Conservation (phyloP, 2,329 filamentous ascomycete species). For the Curvularia eragrostidis region DNA sequence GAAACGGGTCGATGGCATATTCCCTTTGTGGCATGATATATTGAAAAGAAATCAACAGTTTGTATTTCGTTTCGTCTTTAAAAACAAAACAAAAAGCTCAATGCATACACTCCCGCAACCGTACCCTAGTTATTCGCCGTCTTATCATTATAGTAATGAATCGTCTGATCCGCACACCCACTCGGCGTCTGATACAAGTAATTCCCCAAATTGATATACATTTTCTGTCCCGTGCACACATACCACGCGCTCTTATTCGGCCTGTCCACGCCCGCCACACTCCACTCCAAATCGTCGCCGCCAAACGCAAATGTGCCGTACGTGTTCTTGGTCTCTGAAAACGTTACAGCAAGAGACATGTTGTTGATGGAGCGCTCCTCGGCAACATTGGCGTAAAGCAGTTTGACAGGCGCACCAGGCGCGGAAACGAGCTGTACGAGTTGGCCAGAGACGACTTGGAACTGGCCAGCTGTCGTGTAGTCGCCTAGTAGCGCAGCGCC, state of each 20-base stretch:
- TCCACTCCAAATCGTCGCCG: constrained; percentile 66
- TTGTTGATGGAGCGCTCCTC: constrained; percentile 40
- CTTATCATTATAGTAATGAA: constrained; percentile 50
- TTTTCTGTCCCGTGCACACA: constrained; percentile 59
- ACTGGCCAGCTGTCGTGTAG: constrained; percentile 64
- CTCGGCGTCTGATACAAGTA: constrained; percentile 65
- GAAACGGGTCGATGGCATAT: not conserved
- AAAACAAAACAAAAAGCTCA: no score
- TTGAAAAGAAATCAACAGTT: not conserved
- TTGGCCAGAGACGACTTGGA: constrained; percentile 63
- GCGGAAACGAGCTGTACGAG: constrained; percentile 61
- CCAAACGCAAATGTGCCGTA: constrained; percentile 65
- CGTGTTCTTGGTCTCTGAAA: constrained; percentile 58
- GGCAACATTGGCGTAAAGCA: constrained; percentile 44
- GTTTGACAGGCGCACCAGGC: constrained; percentile 55
- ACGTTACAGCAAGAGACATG: constrained; percentile 58
- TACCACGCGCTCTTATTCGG: constrained; percentile 67
- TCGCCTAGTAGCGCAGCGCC: constrained; percentile 60
- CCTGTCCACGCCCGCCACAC: constrained; percentile 55
- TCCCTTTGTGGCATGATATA: not conserved
- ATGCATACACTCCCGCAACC: no score
- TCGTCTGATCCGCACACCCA: constrained; percentile 66
- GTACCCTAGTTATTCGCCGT: constrained; percentile 35
- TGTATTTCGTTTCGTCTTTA: not conserved
- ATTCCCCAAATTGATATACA: constrained; percentile 66